Evolutionary conservation across 208 protist genomes (phyloP).

Genomic region (Crithidia bombi): DNA sequence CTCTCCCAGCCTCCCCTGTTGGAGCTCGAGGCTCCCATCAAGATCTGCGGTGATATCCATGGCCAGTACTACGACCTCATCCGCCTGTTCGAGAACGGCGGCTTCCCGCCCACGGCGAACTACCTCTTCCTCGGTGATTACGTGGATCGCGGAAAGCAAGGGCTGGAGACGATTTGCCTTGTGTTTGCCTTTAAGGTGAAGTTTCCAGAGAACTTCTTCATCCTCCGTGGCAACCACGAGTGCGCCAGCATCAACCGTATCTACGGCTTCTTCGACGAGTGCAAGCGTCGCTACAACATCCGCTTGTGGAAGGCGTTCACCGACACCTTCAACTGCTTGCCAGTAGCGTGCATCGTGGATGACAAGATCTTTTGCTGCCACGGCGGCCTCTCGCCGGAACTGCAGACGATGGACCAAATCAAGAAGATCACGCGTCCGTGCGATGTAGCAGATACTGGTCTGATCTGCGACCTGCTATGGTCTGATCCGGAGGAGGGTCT

Average conservation of each 20-base stretch:
- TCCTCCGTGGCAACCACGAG: slow-evolving; percentile 99
- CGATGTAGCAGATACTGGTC: slow-evolving; percentile 98
- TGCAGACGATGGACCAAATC: slow-evolving; percentile 97
- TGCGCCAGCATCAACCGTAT: slow-evolving; percentile 99
- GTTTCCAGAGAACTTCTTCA: slow-evolving; percentile 99
- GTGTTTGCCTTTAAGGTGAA: slow-evolving; percentile 99
- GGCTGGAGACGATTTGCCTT: slow-evolving; percentile 98
- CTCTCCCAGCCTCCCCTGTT: slow-evolving; percentile 86
- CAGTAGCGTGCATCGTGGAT: slow-evolving; percentile 98
- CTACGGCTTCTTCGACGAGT: slow-evolving; percentile 99
- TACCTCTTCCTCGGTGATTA: slow-evolving; percentile 99
- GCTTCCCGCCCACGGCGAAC: slow-evolving; percentile 98
- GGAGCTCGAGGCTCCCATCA: slow-evolving; percentile 93
- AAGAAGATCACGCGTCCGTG: slow-evolving; percentile 96
- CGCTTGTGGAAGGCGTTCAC: slow-evolving; percentile 99
- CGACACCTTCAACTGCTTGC: slow-evolving; percentile 99
- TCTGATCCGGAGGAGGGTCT: slow-evolving; percentile 98
- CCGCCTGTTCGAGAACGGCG: slow-evolving; percentile 99
- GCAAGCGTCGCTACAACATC: slow-evolving; percentile 98
- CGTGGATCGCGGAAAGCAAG: slow-evolving; percentile 99
- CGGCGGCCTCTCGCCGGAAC: slow-evolving; percentile 97
- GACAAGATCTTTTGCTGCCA: slow-evolving; percentile 99
- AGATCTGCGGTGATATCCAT: slow-evolving; percentile 98
- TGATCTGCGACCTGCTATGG: slow-evolving; percentile 99
- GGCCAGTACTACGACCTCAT: slow-evolving; percentile 99